A percentile compares a stretch with the other conserved stretches of the same genome.
These are phyloP conservation scores for Jatropha curcas DNA, from an alignment of 345 rosid species.

Conservation along the genomic window DNA sequence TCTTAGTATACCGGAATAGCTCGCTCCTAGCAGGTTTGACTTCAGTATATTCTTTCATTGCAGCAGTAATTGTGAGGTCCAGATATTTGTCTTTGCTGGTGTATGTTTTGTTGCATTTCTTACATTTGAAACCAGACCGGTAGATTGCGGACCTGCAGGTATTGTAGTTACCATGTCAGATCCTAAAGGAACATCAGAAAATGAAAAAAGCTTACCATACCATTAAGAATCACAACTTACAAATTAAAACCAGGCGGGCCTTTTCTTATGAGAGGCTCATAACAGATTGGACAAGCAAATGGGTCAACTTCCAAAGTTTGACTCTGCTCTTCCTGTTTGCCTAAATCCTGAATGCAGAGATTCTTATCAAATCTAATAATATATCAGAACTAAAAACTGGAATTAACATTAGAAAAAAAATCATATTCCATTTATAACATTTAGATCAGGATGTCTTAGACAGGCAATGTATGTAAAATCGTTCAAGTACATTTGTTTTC, in stretches of 20 bases:
- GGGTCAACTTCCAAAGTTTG: conserved; percentile 46
- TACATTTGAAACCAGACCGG: conserved; percentile 88
- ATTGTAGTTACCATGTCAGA: conserved; percentile 3
- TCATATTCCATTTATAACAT: neutral
- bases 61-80: conserved; percentile 80
- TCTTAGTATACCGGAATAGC: conserved; percentile 61
- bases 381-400: neutral
- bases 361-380: conserved; percentile 6
- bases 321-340: conserved; percentile 33
- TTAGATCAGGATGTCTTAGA: neutral
- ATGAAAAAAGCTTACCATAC: neutral
- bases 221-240: conserved; percentile 45
- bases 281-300: conserved; percentile 85
- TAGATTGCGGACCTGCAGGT: conserved; percentile 74
- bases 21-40: conserved; percentile 70
- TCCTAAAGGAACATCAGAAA: neutral
- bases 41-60: conserved; percentile 63
- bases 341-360: conserved; percentile 38
- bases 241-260: conserved; percentile 88
- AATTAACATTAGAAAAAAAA: neutral
- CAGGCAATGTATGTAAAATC: neutral
- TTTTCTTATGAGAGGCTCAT: conserved; percentile 78
- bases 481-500: neutral
- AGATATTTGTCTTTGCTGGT: conserved; percentile 80
- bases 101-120: conserved; percentile 70